Evolutionary conservation across 2,329 filamentous ascomycete genomes (phyloP).

Genomic region (Xylaria multiplex): DNA sequence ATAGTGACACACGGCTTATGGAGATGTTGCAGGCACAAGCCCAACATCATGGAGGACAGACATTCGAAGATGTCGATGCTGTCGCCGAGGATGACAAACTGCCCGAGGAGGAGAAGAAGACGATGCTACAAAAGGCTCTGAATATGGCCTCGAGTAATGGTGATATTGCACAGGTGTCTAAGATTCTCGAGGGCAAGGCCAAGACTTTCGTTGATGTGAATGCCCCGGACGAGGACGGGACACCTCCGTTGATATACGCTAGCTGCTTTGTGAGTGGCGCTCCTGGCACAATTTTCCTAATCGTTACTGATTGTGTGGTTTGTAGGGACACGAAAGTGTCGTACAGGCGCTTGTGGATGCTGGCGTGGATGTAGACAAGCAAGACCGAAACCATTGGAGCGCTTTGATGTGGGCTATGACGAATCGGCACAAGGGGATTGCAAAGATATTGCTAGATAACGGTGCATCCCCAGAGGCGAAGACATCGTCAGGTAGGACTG

Average conservation of each 20-base stretch:
- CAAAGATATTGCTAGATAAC: slow-evolving; percentile 89
- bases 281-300: neutral
- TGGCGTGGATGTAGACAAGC: slow-evolving; percentile 88
- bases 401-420: slow-evolving; percentile 99
- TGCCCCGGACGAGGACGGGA: slow-evolving; percentile 90
- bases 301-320: slow-evolving; percentile 24
- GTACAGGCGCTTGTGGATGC: slow-evolving; percentile 85
- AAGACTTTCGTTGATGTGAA: slow-evolving; percentile 85
- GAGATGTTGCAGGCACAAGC: slow-evolving; percentile 96
- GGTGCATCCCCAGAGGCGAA: slow-evolving; percentile 96
- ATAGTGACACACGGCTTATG: slow-evolving; percentile 89
- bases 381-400: slow-evolving; percentile 97
- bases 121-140: slow-evolving; percentile 84
- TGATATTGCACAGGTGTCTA: slow-evolving; percentile 82
- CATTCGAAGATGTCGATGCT: slow-evolving; percentile 81
- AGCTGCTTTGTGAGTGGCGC: slow-evolving; percentile 84
- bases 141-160: slow-evolving; percentile 98
- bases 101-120: slow-evolving; percentile 78
- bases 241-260: slow-evolving; percentile 95
- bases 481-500: slow-evolving; percentile 91
- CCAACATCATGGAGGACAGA: slow-evolving; percentile 78
- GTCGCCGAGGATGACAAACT: slow-evolving; percentile 80
- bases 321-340: slow-evolving; percentile 85
- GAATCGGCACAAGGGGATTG: slow-evolving; percentile 94
- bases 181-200: slow-evolving; percentile 78